A percentile compares a stretch with the other conserved stretches of the same genome.
phyloP scores from a whole-genome alignment of 2,329 filamentous ascomycete genomes.

The Phialemoniopsis sp. region DNA sequence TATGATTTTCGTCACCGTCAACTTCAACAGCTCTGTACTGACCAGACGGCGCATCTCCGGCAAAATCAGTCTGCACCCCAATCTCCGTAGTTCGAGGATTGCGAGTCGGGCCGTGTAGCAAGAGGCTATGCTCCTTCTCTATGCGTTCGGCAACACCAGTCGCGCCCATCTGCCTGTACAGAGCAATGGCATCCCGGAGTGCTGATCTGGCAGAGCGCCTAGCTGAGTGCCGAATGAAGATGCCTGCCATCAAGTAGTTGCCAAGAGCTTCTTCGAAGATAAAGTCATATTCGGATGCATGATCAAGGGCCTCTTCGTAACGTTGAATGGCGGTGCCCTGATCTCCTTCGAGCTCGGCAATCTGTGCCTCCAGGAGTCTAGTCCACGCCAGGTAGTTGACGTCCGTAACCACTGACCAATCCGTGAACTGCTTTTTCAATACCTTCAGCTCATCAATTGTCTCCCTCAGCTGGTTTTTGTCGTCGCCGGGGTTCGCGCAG shows the following conservation, averaged over 20 bases:
- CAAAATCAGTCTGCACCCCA: slow-evolving; percentile 68
- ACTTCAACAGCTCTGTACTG: slow-evolving; percentile 39
- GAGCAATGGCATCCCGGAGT: slow-evolving; percentile 61
- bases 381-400: slow-evolving; percentile 72
- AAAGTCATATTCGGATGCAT: slow-evolving; percentile 63
- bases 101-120: slow-evolving; percentile 59
- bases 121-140: slow-evolving; percentile 61
- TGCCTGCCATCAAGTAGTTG: slow-evolving; percentile 70
- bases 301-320: slow-evolving; percentile 71
- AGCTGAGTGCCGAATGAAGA: slow-evolving; percentile 61
- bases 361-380: slow-evolving; percentile 62
- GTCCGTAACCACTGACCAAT: slow-evolving; percentile 59
- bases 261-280: slow-evolving; percentile 68
- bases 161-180: slow-evolving; percentile 67
- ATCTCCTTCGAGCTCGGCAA: slow-evolving; percentile 57
- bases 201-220: slow-evolving; percentile 66
- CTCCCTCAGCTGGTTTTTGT: slow-evolving; percentile 38
- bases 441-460: slow-evolving; percentile 49
- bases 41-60: slow-evolving; percentile 48
- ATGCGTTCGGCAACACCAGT: slow-evolving; percentile 65
- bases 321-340: slow-evolving; percentile 54
- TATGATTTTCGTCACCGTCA: slow-evolving; percentile 38
- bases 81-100: slow-evolving; percentile 58
- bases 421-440: slow-evolving; percentile 57
- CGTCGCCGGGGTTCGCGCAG: slow-evolving; percentile 28